These are phyloP conservation scores for Voacanga thouarsii DNA, from an alignment of 257 asterid species.

Conservation along the genomic window DNA sequence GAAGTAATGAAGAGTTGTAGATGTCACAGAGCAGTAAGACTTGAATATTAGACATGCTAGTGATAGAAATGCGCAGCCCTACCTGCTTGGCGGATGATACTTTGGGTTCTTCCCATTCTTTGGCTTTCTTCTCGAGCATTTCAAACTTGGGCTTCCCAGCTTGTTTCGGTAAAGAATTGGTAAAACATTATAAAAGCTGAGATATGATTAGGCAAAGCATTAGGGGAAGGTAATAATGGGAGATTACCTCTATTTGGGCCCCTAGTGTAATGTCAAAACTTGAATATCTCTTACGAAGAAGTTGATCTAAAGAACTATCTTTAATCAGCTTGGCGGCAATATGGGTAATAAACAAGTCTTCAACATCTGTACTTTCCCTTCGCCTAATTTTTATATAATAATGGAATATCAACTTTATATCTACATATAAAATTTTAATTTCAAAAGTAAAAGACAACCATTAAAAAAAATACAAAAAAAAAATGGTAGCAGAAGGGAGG, in stretches of 20 bases:
- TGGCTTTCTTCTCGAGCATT: slow-evolving; percentile 75
- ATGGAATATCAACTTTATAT: too few species aligned
- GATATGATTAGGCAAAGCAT: neutral
- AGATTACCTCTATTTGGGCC: slow-evolving; percentile 65
- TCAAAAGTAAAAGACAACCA: too few species aligned
- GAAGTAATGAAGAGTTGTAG: too few species aligned
- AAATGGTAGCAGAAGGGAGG: too few species aligned
- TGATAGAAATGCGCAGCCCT: neutral
- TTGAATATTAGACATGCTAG: neutral
- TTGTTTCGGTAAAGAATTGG: slow-evolving; percentile 29
- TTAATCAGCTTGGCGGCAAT: too few species aligned
- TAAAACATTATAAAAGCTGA: neutral
- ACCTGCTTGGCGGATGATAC: slow-evolving; percentile 95
- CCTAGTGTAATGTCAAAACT: slow-evolving; percentile 88
- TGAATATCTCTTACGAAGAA: slow-evolving; percentile 77
- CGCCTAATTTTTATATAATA: too few species aligned
- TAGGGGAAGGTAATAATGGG: neutral
- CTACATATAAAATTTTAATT: too few species aligned
- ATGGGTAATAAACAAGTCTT: too few species aligned
- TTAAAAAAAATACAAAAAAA: too few species aligned
- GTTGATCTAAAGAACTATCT: too few species aligned
- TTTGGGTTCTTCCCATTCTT: slow-evolving; percentile 81
- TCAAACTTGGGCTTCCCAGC: slow-evolving; percentile 93
- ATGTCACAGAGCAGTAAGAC: too few species aligned
- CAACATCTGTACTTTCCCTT: too few species aligned